These are phyloP conservation scores for Hortiboletus flavorubellus DNA, from an alignment of 768 basidiomycete species.

Conservation along the genomic window DNA sequence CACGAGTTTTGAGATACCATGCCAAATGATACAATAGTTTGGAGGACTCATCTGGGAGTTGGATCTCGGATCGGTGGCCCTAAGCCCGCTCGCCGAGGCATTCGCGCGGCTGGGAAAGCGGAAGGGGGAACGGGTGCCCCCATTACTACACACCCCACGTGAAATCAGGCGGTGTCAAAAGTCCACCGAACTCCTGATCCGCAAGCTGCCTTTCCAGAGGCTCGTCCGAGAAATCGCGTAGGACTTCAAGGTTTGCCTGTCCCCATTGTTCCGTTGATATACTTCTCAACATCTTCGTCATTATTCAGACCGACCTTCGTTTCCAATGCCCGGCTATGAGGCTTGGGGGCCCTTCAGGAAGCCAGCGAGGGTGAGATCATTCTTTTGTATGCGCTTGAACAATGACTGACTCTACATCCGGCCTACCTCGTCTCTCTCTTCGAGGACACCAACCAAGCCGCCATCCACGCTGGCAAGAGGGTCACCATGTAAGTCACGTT, in stretches of 20 bases:
- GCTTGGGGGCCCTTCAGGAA: conserved; percentile 91
- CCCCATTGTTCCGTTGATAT: background rate
- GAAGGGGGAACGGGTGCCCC: no score
- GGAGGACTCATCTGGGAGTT: no score
- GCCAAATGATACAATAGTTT: no score
- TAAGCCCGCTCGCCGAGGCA: no score
- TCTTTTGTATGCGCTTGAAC: background rate
- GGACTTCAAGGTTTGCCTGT: conserved; percentile 71
- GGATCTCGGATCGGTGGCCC: no score
- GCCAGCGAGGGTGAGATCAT: conserved; percentile 59
- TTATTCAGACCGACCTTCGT: conserved; percentile 71
- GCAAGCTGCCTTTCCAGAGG: conserved; percentile 92
- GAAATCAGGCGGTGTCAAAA: conserved; percentile 92
- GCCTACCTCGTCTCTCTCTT: conserved; percentile 81
- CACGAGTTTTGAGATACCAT: no score
- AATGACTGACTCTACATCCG: conserved; percentile 7
- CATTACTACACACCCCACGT: conserved; percentile 53
- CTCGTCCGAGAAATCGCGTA: conserved; percentile 95
- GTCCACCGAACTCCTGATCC: conserved; percentile 88
- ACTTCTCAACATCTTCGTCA: background rate
- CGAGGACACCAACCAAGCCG: conserved; percentile 82
- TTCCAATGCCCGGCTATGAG: conserved; percentile 94
- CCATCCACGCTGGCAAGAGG: conserved; percentile 76
- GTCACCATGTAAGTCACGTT: conserved; percentile 58
- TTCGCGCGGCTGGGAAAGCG: no score